Conservation (phyloP, 2,329 filamentous ascomycete genomes). For the Cercospora zeina region DNA sequence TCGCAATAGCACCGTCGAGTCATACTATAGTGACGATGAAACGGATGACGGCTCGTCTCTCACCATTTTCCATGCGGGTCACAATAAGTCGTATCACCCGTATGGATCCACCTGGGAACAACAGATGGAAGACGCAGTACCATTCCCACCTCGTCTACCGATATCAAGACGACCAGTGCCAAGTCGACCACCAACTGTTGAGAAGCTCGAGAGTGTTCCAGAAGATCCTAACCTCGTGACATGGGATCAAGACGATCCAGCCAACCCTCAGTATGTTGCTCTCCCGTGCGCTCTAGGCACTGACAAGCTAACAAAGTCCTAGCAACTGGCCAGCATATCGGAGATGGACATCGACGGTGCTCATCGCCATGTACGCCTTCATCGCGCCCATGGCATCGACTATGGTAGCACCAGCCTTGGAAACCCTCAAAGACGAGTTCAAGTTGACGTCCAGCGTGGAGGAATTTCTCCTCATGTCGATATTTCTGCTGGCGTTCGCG, state of each 20-base stretch:
- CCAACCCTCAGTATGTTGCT: slow-evolving; percentile 41
- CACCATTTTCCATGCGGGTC: slow-evolving; percentile 23
- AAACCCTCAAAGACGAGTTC: slow-evolving; percentile 34
- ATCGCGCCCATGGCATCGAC: slow-evolving; percentile 39
- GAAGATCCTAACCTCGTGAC: slow-evolving; percentile 42
- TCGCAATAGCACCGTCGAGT: slow-evolving; percentile 22
- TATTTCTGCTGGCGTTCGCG: slow-evolving; percentile 38
- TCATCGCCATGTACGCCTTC: slow-evolving; percentile 42
- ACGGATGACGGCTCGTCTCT: slow-evolving; percentile 20
- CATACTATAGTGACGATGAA: slow-evolving; percentile 20
- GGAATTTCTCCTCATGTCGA: slow-evolving; percentile 37
- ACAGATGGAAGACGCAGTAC: slow-evolving; percentile 9
- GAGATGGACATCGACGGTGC: slow-evolving; percentile 46
- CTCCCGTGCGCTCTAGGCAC: not conserved
- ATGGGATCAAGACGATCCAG: slow-evolving; percentile 47
- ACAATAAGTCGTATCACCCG: slow-evolving; percentile 5
- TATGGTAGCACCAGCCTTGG: slow-evolving; percentile 39
- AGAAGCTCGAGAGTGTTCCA: slow-evolving; percentile 7
- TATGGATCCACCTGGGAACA: slow-evolving; percentile 14
- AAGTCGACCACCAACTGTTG: slow-evolving; percentile 19
- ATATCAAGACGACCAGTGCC: slow-evolving; percentile 19
- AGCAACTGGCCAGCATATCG: slow-evolving; percentile 43
- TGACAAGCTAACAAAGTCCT: not conserved
- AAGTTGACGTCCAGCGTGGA: slow-evolving; percentile 31
- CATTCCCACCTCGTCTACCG: slow-evolving; percentile 15